phyloP scores from a whole-genome alignment of 169 alveolate genomes.

The Babesia divergens region DNA sequence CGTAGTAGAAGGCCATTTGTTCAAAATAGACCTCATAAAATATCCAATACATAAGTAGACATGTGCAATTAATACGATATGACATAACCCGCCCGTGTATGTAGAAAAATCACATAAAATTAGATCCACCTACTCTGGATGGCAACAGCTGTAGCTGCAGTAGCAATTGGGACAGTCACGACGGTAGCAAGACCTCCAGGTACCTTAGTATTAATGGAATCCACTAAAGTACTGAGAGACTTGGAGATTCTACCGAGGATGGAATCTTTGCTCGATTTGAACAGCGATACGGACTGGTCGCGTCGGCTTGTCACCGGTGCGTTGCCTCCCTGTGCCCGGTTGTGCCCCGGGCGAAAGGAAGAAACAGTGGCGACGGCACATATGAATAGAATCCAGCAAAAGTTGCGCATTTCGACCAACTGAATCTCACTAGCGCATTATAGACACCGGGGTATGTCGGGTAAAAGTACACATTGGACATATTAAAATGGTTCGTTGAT shows the following conservation, averaged over 20 bases:
- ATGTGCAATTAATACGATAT: too few relatives aligned
- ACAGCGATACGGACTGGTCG: conserved; percentile 7
- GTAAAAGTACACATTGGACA: neutral
- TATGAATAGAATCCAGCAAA: neutral
- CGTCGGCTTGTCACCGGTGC: conserved; percentile 22
- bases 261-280: neutral
- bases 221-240: neutral
- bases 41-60: too few relatives aligned
- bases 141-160: conserved; percentile 41
- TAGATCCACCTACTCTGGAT: conserved; percentile 8
- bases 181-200: conserved; percentile 62
- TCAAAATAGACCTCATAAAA: too few relatives aligned
- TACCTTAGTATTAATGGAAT: conserved; percentile 25
- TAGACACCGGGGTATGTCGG: neutral
- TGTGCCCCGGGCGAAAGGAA: conserved; percentile 9
- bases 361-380: neutral
- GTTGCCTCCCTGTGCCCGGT: conserved; percentile 9
- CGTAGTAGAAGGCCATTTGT: too few relatives aligned
- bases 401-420: conserved; percentile 8
- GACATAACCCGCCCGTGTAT: too few relatives aligned
- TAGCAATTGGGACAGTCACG: conserved; percentile 52
- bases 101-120: neutral
- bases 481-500: conserved; percentile 14
- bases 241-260: neutral
- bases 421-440: neutral